Percentiles rank a stretch among this genome's conserved stretches.
Evolutionary conservation across 2,329 filamentous ascomycete genomes (phyloP).

Genomic region (Fusarium sp.): DNA sequence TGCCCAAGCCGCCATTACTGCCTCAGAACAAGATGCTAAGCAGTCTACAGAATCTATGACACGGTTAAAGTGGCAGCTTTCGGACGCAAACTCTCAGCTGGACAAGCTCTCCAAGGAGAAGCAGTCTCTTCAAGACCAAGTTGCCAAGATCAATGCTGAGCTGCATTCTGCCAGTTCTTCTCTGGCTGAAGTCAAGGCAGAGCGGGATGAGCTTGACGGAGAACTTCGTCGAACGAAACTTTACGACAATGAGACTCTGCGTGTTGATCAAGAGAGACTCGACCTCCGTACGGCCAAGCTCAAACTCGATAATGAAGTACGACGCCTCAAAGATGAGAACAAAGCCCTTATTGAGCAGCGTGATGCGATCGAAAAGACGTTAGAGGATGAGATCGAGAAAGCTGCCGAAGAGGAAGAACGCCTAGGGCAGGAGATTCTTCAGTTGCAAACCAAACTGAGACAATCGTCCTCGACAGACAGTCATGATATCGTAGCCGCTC

Average conservation of each 20-base stretch:
- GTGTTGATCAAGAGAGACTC: conserved; percentile 75
- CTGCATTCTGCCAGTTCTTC: conserved; percentile 69
- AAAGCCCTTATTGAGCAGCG: conserved; percentile 67
- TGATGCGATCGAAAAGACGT: conserved; percentile 69
- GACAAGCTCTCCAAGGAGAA: conserved; percentile 70
- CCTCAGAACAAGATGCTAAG: conserved; percentile 52
- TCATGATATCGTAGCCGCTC: conserved; percentile 68
- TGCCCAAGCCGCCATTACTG: conserved; percentile 46
- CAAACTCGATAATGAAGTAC: conserved; percentile 75
- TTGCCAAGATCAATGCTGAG: conserved; percentile 70
- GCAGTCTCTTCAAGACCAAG: conserved; percentile 72
- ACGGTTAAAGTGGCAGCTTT: conserved; percentile 67
- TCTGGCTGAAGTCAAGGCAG: conserved; percentile 69
- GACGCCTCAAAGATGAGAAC: conserved; percentile 74
- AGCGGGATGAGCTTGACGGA: conserved; percentile 74
- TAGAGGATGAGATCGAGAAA: conserved; percentile 75
- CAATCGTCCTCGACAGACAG: conserved; percentile 62
- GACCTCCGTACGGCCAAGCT: conserved; percentile 76
- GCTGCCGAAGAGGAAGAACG: conserved; percentile 75
- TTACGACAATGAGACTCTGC: conserved; percentile 69
- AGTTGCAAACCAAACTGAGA: conserved; percentile 61
- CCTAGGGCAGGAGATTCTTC: conserved; percentile 65
- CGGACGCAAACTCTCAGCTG: conserved; percentile 69
- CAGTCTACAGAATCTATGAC: conserved; percentile 59
- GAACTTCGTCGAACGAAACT: conserved; percentile 68